Evolutionary conservation across 2,329 filamentous ascomycete genomes (phyloP), one percentile per base, ranked within the genome.

Genomic region (Pseudonectria foliicola): DNA sequence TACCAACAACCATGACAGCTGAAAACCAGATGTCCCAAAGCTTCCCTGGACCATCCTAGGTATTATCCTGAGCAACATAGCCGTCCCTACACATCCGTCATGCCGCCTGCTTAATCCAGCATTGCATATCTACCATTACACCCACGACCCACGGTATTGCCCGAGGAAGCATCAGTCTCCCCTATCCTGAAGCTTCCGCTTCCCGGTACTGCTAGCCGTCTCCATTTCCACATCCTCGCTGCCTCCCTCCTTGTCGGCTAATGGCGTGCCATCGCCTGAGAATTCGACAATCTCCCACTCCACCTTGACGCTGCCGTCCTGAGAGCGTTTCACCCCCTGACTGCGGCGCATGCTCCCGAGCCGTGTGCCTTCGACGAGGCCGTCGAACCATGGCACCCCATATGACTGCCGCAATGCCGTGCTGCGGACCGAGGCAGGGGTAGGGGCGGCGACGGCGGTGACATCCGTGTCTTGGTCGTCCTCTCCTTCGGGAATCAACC

Each of bases 211-310:
- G 10, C 58, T 50, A 23, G 42, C 52, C 56, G 59, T 58, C 14
- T 66, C 61, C 10, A 61, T 49, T 29, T 62, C 57, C 6, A 60
- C 54, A 4, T 55, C 52, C 0, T 56, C 55, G 16, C 46, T 54
- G 35, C 50, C 50, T 12, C 59, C 51, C 2, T 44, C 54, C 27
- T 57, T 56, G 13, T 51, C 52, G 12, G 52, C 53, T 5, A 8
- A 21, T 21, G 18, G 18, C 18, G 18, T 21, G 11, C 62, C 63
- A 7, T 63, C 67, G 34, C 68, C 70, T 30, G 68, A 73, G 69
- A 75, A 89, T 61, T 95, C 88, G 26, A 81, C 70, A 44, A 95
- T 72, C 60, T 94, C 87, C 85, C 86, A 94, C 53, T 92, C 82
- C 10, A 92, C 72, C 29, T 67, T 75, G 25, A 79, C 73, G 18